phyloP scores from a whole-genome alignment of 139 green algal genomes.

The Micractinium conductrix region DNA sequence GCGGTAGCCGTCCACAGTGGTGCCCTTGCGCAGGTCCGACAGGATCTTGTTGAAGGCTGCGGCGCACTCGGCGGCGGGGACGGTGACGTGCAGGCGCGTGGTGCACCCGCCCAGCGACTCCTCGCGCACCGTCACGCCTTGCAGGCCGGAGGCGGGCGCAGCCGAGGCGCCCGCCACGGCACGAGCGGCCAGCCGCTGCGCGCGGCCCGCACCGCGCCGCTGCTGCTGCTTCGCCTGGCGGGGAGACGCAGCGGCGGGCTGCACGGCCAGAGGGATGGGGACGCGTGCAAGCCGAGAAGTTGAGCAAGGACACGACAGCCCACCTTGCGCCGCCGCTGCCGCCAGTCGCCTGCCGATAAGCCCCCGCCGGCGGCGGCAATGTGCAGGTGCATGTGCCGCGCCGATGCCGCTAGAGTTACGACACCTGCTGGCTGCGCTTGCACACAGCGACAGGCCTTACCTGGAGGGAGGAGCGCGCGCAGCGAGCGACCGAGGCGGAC shows the following conservation, averaged over 20 bases:
- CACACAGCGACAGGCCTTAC: no score
- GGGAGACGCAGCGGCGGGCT: no score
- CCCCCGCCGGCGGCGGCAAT: neutral
- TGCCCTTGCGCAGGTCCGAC: conserved; percentile 6
- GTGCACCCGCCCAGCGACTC: conserved; percentile 28
- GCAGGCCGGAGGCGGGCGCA: neutral
- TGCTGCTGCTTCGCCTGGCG: neutral
- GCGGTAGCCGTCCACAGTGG: conserved; percentile 35
- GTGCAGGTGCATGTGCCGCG: neutral
- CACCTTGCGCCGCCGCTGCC: neutral
- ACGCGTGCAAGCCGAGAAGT: neutral
- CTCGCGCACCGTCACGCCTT: conserved; percentile 28
- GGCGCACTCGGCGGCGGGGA: conserved; percentile 16
- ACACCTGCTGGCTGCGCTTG: no score
- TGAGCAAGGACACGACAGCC: neutral
- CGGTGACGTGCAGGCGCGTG: conserved; percentile 35
- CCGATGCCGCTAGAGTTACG: neutral
- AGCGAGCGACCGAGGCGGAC: no score
- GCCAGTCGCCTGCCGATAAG: neutral
- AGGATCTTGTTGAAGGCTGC: conserved; percentile 31
- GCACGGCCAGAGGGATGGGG: neutral
- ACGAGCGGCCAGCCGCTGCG: neutral
- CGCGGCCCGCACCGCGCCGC: neutral
- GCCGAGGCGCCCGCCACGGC: neutral
- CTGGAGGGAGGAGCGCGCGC: no score